Percentiles rank a stretch among this genome's conserved stretches.
phyloP scores from a whole-genome alignment of 2,329 filamentous ascomycete species.

The Talaromyces pinophilus region DNA sequence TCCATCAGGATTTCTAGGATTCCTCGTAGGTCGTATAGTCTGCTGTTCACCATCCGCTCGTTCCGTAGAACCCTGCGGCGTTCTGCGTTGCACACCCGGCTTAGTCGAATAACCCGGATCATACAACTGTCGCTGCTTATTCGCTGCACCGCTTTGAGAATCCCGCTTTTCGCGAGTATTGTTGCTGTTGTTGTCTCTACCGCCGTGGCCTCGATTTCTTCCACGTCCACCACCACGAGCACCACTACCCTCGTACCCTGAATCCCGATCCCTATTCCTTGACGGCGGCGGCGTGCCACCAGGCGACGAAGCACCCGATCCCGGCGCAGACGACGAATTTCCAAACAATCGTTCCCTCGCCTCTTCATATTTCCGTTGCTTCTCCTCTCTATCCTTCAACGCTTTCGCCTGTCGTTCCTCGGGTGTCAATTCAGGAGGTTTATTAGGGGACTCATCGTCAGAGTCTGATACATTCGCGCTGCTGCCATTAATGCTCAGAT shows the following conservation, averaged over 20 bases:
- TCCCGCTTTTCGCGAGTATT: slow-evolving; percentile 45
- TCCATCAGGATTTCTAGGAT: slow-evolving; percentile 75
- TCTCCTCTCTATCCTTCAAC: slow-evolving; percentile 79
- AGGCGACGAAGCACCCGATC: slow-evolving; percentile 58
- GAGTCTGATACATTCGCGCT: slow-evolving; percentile 55
- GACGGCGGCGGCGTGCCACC: slow-evolving; percentile 63
- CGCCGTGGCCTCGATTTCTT: slow-evolving; percentile 29
- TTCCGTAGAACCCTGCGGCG: slow-evolving; percentile 36
- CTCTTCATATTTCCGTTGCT: slow-evolving; percentile 87
- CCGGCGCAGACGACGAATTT: slow-evolving; percentile 45
- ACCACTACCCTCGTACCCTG: slow-evolving; percentile 35
- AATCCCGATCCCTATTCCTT: slow-evolving; percentile 35
- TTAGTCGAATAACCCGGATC: slow-evolving; percentile 73
- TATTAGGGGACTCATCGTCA: slow-evolving; percentile 61
- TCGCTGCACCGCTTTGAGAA: slow-evolving; percentile 29
- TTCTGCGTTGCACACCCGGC: slow-evolving; percentile 56
- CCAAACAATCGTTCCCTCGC: slow-evolving; percentile 86
- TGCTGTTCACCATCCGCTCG: slow-evolving; percentile 40
- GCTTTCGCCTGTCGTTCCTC: slow-evolving; percentile 79
- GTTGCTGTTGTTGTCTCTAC: slow-evolving; percentile 16
- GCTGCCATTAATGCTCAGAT: slow-evolving; percentile 43
- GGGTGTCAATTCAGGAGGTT: slow-evolving; percentile 64
- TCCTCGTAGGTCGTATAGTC: slow-evolving; percentile 59
- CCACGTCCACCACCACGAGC: slow-evolving; percentile 40
- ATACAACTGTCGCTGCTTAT: slow-evolving; percentile 63